phyloP scores from a whole-genome alignment of 2,329 filamentous ascomycete species.

The Aphanoascus verrucosus region DNA sequence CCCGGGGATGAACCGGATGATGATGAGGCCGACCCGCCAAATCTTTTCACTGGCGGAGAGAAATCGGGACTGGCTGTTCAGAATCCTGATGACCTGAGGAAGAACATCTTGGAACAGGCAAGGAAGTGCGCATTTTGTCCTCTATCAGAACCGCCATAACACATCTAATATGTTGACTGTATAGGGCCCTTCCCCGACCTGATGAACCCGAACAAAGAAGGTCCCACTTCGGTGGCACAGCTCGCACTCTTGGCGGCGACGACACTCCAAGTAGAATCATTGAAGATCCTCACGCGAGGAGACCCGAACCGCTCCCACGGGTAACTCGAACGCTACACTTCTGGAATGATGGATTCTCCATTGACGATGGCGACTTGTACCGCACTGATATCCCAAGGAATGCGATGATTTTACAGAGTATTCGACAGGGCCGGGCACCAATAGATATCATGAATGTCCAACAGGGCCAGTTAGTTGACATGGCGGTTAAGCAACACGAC shows the following conservation, averaged over 20 bases:
- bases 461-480: conserved; percentile 53
- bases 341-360: conserved; percentile 56
- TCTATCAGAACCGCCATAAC: conserved; percentile 7
- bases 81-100: conserved; percentile 48
- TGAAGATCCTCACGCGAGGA: conserved; percentile 39
- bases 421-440: conserved; percentile 53
- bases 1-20: conserved; percentile 37
- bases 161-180: background rate
- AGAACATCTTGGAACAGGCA: conserved; percentile 42
- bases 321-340: conserved; percentile 52
- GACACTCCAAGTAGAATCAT: conserved; percentile 50
- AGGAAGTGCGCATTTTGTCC: conserved; percentile 16
- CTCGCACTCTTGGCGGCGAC: conserved; percentile 56
- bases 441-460: conserved; percentile 53
- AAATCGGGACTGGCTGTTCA: conserved; percentile 59
- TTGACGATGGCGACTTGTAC: conserved; percentile 55
- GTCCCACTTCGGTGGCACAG: conserved; percentile 48
- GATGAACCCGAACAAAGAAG: conserved; percentile 37
- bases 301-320: conserved; percentile 36
- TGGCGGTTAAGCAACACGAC: conserved; percentile 54
- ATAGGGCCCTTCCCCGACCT: conserved; percentile 18
- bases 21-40: conserved; percentile 43
- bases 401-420: conserved; percentile 50
- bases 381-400: conserved; percentile 54
- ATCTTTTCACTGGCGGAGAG: conserved; percentile 55